Conservation (phyloP, 306 rosid species). For the Lathyrus sativus region DNA sequence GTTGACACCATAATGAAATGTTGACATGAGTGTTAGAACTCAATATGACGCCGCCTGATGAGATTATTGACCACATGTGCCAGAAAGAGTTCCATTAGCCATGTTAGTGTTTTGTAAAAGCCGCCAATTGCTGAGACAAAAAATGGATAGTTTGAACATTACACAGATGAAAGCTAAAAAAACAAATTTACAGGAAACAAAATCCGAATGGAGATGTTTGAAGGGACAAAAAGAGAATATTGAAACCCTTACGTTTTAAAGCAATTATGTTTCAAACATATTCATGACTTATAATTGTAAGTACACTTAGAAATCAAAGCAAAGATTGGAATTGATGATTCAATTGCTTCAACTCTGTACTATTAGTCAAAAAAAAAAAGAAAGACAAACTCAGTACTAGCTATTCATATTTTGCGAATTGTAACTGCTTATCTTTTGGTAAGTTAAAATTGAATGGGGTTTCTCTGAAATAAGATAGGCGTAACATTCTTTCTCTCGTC, state of each 20-base stretch:
- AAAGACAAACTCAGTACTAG: too few relatives aligned
- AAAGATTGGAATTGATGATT: background rate
- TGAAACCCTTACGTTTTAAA: background rate
- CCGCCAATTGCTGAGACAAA: background rate
- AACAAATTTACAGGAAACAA: background rate
- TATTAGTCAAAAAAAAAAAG: background rate
- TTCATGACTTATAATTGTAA: background rate
- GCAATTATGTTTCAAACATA: background rate
- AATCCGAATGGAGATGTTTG: background rate
- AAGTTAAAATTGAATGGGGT: too few relatives aligned
- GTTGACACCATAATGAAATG: too few relatives aligned
- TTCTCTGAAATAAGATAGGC: too few relatives aligned
- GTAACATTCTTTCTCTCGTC: too few relatives aligned
- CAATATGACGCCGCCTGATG: background rate
- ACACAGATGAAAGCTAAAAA: background rate
- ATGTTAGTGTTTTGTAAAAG: background rate
- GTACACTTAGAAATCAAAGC: background rate
- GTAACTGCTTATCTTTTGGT: too few relatives aligned
- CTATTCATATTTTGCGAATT: background rate
- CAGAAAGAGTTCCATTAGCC: background rate
- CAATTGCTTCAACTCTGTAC: background rate
- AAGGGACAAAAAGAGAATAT: background rate
- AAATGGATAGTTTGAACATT: background rate
- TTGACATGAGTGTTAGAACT: background rate
- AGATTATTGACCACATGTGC: background rate